Base-by-base conservation (phyloP, 495 filamentous ascomycete genomes). In the Tetracladium setigerum region DNA sequence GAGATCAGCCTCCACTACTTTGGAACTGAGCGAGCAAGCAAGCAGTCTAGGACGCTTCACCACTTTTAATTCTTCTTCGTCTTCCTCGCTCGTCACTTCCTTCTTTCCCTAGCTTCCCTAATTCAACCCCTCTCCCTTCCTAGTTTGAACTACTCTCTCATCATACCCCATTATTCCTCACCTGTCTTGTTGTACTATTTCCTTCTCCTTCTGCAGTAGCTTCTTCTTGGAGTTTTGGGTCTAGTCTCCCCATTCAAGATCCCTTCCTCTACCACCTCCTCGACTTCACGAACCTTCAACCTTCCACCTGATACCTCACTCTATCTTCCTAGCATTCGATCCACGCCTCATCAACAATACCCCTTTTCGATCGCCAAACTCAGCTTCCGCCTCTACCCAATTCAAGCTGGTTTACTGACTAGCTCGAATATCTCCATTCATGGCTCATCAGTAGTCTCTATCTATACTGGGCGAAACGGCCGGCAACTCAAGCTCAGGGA, bases 261-360 rank as follows among this genome's bases (percentile, higher is more conserved):
- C 35, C 45, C 41, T 30, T 38, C 39, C 38, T 41, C 32, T 37
- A 33, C 30, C 46, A 15, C 15, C 39, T 19, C 45, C 18, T 47
- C 38, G 30, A 50, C 53, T 52, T 49, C 47, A 34, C 50, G 62
- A 1, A 3, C 7, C 57, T 59, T 4, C 59, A 63, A 41, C 43
- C 62, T 5, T 65, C 66, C 44, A 44, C 47, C 38, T 57, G 60
- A 35, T 44, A 35, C 17, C 49, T 56, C 18, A 56, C 31, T 39
- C 56, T 64, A 39, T 43, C 62, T 27, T 58, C 58, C 2, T 54
- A 63, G 14, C 55, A 57, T 22, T 59, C 58, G 37, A 59, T 64
- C 34, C 49, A 57, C 4, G 40, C 53, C 9, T 56, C 61, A 0
- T 56, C 52, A 31, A 55, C 58, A 16, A 62, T 63, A 47, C 53